These are phyloP conservation scores for Yamadazyma dushanensis DNA, from an alignment of 1,139 yeast species.

Conservation along the genomic window DNA sequence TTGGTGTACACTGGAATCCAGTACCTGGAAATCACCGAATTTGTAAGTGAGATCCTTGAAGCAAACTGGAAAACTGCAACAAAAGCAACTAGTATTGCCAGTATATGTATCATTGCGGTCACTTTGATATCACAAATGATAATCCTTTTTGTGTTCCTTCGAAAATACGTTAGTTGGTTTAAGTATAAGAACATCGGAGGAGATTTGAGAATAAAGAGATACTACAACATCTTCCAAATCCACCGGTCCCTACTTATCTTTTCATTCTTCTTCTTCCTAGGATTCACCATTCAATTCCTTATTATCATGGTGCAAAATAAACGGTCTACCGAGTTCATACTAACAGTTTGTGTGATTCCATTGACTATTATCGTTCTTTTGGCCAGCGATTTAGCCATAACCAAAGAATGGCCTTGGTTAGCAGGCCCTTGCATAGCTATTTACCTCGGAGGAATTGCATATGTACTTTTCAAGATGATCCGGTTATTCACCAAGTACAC, in stretches of 20 bases:
- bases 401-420: constrained; percentile 35
- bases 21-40: constrained; percentile 40
- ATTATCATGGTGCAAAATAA: constrained; percentile 46
- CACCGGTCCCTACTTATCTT: constrained; percentile 45
- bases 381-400: constrained; percentile 38
- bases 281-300: constrained; percentile 54
- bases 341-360: constrained; percentile 52
- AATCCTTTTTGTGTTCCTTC: constrained; percentile 36
- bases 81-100: constrained; percentile 43
- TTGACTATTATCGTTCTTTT: constrained; percentile 41
- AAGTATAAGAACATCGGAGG: constrained; percentile 54
- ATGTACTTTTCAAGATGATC: constrained; percentile 51
- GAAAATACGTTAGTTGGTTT: constrained; percentile 49
- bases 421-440: constrained; percentile 30
- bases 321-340: constrained; percentile 46
- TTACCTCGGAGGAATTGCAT: constrained; percentile 47
- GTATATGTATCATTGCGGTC: constrained; percentile 45
- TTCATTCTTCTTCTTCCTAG: constrained; percentile 52
- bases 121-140: constrained; percentile 34
- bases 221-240: constrained; percentile 43
- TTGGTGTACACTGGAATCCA: constrained; percentile 53
- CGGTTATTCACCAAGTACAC: constrained; percentile 48
- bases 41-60: constrained; percentile 21
- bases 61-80: constrained; percentile 30
- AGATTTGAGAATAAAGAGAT: constrained; percentile 38